A percentile compares a stretch with the other conserved stretches of the same genome.
Evolutionary conservation across 768 basidiomycete species (phyloP).

Genomic region (Floccularia luteovirens): DNA sequence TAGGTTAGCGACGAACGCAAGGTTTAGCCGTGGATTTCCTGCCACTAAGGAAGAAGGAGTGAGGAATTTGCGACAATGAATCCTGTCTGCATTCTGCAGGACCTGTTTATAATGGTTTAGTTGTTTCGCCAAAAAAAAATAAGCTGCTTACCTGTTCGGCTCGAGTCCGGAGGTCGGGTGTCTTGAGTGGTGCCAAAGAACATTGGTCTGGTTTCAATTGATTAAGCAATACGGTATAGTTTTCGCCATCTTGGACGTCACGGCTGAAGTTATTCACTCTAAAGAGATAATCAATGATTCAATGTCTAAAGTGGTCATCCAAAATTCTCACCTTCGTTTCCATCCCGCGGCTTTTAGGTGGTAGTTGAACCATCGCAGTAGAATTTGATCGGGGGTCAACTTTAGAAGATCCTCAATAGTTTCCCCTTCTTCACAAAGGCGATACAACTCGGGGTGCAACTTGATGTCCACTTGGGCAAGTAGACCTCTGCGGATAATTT

Average conservation of each 20-base stretch:
- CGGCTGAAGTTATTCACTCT: slow-evolving; percentile 97
- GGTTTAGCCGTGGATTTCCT: slow-evolving; percentile 95
- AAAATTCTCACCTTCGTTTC: slow-evolving; percentile 57
- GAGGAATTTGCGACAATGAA: slow-evolving; percentile 94
- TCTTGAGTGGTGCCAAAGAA: slow-evolving; percentile 85
- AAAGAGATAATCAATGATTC: slow-evolving; percentile 10
- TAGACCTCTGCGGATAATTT: slow-evolving; percentile 90
- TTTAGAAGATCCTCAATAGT: slow-evolving; percentile 93
- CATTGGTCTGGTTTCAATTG: slow-evolving; percentile 94
- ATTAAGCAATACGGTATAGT: slow-evolving; percentile 93
- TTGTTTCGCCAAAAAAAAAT: background rate
- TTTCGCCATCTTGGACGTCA: slow-evolving; percentile 96
- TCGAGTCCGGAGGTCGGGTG: slow-evolving; percentile 69
- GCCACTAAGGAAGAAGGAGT: slow-evolving; percentile 86
- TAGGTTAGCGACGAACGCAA: slow-evolving; percentile 96
- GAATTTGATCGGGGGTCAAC: slow-evolving; percentile 93
- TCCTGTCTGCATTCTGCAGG: slow-evolving; percentile 86
- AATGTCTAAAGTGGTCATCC: background rate
- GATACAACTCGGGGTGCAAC: slow-evolving; percentile 93
- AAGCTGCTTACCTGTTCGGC: slow-evolving; percentile 62
- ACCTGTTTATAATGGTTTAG: slow-evolving; percentile 39
- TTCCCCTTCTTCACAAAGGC: slow-evolving; percentile 94
- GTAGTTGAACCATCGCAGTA: slow-evolving; percentile 99
- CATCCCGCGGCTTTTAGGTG: slow-evolving; percentile 95
- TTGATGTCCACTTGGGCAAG: slow-evolving; percentile 97